These are phyloP conservation scores for Hemerocallis citrina DNA, from an alignment of 106 monocot species.

Conservation along the genomic window DNA sequence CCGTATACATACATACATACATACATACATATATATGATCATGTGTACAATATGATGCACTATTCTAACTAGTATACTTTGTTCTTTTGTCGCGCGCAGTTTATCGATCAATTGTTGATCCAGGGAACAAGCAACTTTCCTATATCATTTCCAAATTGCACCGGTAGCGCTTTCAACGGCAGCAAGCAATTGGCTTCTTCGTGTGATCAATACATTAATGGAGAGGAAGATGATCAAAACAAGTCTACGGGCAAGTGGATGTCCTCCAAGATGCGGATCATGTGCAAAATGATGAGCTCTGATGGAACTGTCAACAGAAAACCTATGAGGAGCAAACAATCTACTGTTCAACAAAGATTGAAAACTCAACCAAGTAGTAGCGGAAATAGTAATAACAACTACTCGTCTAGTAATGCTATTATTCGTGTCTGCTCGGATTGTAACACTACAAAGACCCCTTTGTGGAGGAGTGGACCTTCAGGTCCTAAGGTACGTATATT, in stretches of 20 bases:
- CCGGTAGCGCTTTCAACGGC: neutral
- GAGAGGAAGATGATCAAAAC: neutral
- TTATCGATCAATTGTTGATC: neutral
- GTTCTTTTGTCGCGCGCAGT: neutral
- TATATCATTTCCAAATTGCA: neutral
- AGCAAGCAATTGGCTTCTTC: neutral
- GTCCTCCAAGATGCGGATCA: slow-evolving; percentile 31
- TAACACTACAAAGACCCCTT: slow-evolving; percentile 42
- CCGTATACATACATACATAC: neutral
- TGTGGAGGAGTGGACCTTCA: slow-evolving; percentile 50
- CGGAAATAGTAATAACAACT: neutral
- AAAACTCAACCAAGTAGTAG: neutral
- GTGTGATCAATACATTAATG: neutral
- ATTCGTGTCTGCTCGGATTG: slow-evolving; percentile 43
- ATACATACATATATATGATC: neutral
- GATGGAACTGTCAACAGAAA: neutral
- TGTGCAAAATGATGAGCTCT: slow-evolving; percentile 20
- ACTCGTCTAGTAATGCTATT: neutral
- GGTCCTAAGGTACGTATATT: slow-evolving; percentile 38
- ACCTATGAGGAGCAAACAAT: neutral
- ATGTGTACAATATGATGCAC: neutral
- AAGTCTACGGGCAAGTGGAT: slow-evolving; percentile 18
- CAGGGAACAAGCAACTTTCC: neutral
- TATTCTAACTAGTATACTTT: neutral
- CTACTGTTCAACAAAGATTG: neutral